Base-by-base conservation (phyloP, 257 asterid species). In the Gentiana macrophylla region DNA sequence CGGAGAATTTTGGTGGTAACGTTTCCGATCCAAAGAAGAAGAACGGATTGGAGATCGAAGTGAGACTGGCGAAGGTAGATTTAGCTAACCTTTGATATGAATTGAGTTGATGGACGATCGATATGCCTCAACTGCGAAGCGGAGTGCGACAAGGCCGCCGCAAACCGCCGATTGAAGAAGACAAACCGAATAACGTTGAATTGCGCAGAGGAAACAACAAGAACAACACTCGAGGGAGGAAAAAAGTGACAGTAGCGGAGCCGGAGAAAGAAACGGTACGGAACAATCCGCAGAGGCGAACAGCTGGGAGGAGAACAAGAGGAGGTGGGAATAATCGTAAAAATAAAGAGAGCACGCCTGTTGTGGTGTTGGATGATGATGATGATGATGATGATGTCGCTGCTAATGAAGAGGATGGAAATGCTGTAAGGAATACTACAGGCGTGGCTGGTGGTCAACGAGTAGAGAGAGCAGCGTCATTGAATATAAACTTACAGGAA, bases 41-140 rank as follows among this genome's bases (percentile, higher is more conserved):
- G 51, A 6, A 37, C 53, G 32, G 54, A 41, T 3, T 49, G 11
- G 8, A 57, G 51, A 50, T 15, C 3, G 57, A 45, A 47, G 11
- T 6, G 45, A 36, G 10, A 32, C 60, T 64, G 74, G 68, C 73
- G 81, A 71, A 55, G 74, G 46, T 46, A 52, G 60, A 55, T 35
- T 57, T 37, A 53, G 68, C 57, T 47, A 52, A 60, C 64, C 52
- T 50, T 41, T 46, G 13, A 9, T 12, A 51, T 50, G 47, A 54
- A 41, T 51, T 51, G 64, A 57, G 58, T 59, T 65, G 77, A 58
- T 73, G 76, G 65, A 63, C 65, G 73, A 57, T 73, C 61, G 71
- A 62, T 66, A 72, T 74, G 78, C 80, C 80, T 78, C 80, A 71
- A 71, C 71, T 68, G 78, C 80, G 84, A 65, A 68, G 79, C 70